phyloP scores from a whole-genome alignment of 2,329 filamentous ascomycete species.

The Diaporthe sp. region DNA sequence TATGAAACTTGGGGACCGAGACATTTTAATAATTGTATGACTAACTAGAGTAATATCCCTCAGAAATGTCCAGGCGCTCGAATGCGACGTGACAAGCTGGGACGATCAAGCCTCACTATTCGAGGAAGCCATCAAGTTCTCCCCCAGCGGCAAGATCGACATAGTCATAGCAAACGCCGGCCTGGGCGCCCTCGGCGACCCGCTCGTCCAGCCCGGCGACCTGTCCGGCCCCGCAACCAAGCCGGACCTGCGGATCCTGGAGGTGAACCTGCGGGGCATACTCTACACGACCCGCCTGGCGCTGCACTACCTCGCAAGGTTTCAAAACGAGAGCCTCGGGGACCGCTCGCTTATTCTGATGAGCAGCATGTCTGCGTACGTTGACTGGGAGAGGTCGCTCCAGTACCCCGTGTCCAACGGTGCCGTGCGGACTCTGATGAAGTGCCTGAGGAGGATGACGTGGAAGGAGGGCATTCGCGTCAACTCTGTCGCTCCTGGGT shows the following conservation, averaged over 20 bases:
- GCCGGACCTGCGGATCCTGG: neutral
- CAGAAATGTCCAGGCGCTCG: neutral
- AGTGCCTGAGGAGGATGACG: neutral
- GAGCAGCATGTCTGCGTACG: neutral
- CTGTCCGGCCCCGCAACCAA: neutral
- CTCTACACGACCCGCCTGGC: neutral
- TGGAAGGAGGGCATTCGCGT: neutral
- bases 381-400: neutral
- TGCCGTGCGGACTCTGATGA: neutral
- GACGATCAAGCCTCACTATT: neutral
- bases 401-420: neutral
- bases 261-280: neutral
- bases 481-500: neutral
- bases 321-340: neutral
- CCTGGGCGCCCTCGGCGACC: neutral
- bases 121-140: neutral
- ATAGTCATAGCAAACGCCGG: neutral
- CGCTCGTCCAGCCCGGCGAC: neutral
- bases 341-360: neutral
- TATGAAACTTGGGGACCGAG: accelerated
- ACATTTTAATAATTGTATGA: accelerated
- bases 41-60: neutral
- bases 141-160: neutral
- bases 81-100: neutral
- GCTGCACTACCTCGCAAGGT: neutral